A percentile compares a stretch with the other conserved stretches of the same genome.
Evolutionary conservation across 2,329 filamentous ascomycete species (phyloP).

Genomic region (Teratosphaeria epicoccoides): DNA sequence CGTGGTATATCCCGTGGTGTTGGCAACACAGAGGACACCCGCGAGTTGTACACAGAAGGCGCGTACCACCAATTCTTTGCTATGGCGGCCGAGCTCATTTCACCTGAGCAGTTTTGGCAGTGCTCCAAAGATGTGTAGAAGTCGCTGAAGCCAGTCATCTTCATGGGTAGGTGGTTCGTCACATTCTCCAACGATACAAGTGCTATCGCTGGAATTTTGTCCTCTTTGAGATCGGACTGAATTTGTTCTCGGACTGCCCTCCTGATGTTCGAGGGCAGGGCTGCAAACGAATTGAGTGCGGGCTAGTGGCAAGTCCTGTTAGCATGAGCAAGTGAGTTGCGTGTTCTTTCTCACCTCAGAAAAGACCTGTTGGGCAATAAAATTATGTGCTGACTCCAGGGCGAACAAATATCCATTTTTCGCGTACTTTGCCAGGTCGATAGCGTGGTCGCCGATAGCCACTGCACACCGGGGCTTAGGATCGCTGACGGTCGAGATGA

Average conservation of each 20-base stretch:
- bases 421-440: conserved; percentile 18
- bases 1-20: conserved; percentile 29
- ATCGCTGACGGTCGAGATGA: conserved; percentile 18
- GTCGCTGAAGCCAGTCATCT: conserved; percentile 48
- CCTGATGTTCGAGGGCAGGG: conserved; percentile 29
- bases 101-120: conserved; percentile 40
- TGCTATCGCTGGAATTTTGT: conserved; percentile 17
- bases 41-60: conserved; percentile 33
- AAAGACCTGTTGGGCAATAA: conserved; percentile 13
- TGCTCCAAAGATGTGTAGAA: conserved; percentile 47
- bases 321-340: no score
- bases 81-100: conserved; percentile 27
- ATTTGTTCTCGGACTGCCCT: conserved; percentile 33
- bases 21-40: conserved; percentile 22
- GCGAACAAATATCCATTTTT: conserved; percentile 13
- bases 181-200: conserved; percentile 31
- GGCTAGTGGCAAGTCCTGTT: conserved; percentile 12
- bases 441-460: conserved; percentile 21
- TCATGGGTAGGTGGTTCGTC: conserved; percentile 45
- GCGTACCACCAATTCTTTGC: conserved; percentile 28
- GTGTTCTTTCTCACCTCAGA: conserved; percentile 8
- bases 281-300: conserved; percentile 42
- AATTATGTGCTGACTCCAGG: conserved; percentile 9
- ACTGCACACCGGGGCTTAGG: conserved; percentile 21
- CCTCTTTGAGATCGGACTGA: conserved; percentile 25